Conservation (phyloP, 768 basidiomycete species). For the Pleurotus pulmonarius region DNA sequence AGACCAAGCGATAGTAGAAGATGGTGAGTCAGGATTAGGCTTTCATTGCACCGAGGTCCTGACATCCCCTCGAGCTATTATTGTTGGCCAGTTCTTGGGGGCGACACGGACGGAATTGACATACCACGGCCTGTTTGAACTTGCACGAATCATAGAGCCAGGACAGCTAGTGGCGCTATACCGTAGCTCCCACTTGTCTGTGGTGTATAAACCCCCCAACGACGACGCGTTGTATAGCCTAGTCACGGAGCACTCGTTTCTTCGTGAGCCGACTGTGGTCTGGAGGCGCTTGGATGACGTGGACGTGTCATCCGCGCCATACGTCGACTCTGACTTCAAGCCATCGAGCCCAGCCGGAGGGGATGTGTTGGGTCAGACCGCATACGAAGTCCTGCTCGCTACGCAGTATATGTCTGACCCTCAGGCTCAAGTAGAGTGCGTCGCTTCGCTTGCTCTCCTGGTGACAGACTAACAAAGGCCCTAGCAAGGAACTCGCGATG, state of each 20-base stretch:
- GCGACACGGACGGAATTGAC: slow-evolving; percentile 78
- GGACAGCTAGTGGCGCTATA: slow-evolving; percentile 77
- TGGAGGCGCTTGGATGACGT: slow-evolving; percentile 93
- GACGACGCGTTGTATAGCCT: slow-evolving; percentile 62
- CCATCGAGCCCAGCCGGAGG: slow-evolving; percentile 69
- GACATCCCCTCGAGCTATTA: slow-evolving; percentile 44
- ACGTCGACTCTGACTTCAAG: slow-evolving; percentile 72
- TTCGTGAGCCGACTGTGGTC: slow-evolving; percentile 72
- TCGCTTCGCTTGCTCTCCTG: slow-evolving; percentile 10
- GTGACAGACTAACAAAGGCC: neutral
- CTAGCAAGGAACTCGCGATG: slow-evolving; percentile 64
- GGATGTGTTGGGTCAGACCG: slow-evolving; percentile 73
- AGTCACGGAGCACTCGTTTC: slow-evolving; percentile 82
- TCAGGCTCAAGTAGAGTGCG: slow-evolving; percentile 56
- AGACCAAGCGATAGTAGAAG: slow-evolving; percentile 60
- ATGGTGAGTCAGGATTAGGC: slow-evolving; percentile 45
- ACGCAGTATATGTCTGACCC: slow-evolving; percentile 40
- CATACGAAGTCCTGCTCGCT: slow-evolving; percentile 53
- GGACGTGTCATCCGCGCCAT: slow-evolving; percentile 73
- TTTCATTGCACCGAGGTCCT: neutral
- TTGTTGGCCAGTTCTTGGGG: slow-evolving; percentile 66
- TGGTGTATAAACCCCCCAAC: slow-evolving; percentile 63
- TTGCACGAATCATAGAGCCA: slow-evolving; percentile 58
- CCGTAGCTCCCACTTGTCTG: slow-evolving; percentile 86
- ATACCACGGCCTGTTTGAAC: slow-evolving; percentile 81